Base-by-base conservation (phyloP, 495 filamentous ascomycete species). In the Aspergillus kassunensis region DNA sequence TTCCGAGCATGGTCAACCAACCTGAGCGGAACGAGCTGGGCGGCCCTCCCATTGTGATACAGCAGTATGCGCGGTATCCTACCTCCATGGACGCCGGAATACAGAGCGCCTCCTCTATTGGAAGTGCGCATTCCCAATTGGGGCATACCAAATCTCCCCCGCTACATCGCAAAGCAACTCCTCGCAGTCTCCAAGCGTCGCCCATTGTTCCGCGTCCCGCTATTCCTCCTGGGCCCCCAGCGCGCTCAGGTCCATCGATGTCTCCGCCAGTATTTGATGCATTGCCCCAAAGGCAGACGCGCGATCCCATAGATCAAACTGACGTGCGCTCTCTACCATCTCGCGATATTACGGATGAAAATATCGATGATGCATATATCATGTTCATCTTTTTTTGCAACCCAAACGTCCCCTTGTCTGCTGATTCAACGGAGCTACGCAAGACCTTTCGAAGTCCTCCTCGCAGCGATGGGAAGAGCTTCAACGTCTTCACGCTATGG, bases 301-400 rank as follows among this genome's bases (percentile, higher is more conserved):
- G 67, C 55, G 71, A 74, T 39, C 34, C 67, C 12, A 54, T 65
- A 12, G 69, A 71, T 18, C 66, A 66, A 11, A 62, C 62, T 4
- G 73, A 74, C 35, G 59, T 58, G 29, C 67, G 72, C 16, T 44
- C 65, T 23, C 69, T 96, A 30, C 93, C 93, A 18, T 77, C 86
- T 18, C 79, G 77, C 27, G 78, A 83, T 39, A 82, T 96, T 10
- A 86, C 80, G 4, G 80, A 85, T 58, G 80, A 80, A 9, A 86
- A 82, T 4, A 84, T 98, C 52, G 91, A 95, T 55, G 86, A 95
- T 64, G 85, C 91, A 23, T 98, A 92, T 66, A 85, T 90, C 51
- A 62, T 76, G 56, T 98, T 97, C 61, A 87, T 98, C 54, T 76
- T 98, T 37, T 91, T 95, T 72, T 97, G 93, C 75, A 91, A 92